Evolutionary conservation across 1,284 basidiomycete genomes (phyloP), one percentile per base, ranked within the genome.

Genomic region (Puccinia hordei): DNA sequence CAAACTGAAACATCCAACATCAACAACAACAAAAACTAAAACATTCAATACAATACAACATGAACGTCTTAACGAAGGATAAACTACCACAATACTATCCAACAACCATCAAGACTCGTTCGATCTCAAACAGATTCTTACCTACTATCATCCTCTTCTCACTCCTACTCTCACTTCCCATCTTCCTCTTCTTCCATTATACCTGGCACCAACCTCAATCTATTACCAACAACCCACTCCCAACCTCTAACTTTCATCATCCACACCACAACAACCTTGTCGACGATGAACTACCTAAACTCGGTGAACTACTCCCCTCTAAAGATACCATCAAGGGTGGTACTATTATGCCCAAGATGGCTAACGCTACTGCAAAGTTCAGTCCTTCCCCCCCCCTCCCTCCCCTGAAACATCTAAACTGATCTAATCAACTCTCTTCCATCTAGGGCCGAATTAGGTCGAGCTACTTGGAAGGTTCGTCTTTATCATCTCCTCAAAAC

Each of bases 331-430:
- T 86, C 12, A 74, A 82, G 0, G 93, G 93, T 0, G 89, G 89
- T 0, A 93, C 95, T 12, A 97, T 98, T 83, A 98, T 98, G 94
- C 87, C 90, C 24, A 93, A 93, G 85, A 88, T 99, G 77, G 91
- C 89, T 27, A 98, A 99, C 85, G 95, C 90, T 73, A 98, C 96
- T 2, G 93, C 93, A 51, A 98, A 98, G 95, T 96, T 84, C 83
- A 91, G 88, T 38, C 53, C 55, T n/a, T 22, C 33, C 68, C 69
- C 10, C 79, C 68, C 46, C 65, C 27, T 63, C 71, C 12, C 51
- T 22, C 4, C 66, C 15, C 66, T 33, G 22, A 8, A 9, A 44
- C 22, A 1, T n/a, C n/a, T 73, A 55, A 53, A 35, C 44, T 49
- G 12, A 49, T 59, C 46, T 81, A 27, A 65, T 51, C n/a, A n/a